Percentiles rank a stretch among this genome's conserved stretches.
Conservation (phyloP, 2,329 filamentous ascomycete species). For the Aspergillus sp. region DNA sequence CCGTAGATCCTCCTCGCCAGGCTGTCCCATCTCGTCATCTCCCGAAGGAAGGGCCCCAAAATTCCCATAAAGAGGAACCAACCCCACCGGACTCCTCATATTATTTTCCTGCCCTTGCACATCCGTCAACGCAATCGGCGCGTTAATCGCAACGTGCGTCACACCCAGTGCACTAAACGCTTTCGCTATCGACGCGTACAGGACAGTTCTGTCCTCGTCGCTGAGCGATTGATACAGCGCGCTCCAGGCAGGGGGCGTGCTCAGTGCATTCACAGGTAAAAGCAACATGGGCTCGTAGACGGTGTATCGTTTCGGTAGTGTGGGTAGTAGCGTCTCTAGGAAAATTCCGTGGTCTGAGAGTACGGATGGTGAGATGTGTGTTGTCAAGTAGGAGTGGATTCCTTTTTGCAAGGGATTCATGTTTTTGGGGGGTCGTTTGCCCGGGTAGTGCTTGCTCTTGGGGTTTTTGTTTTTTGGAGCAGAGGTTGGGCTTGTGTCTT, state of each 20-base stretch:
- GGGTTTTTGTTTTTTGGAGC: background rate
- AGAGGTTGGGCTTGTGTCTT: background rate
- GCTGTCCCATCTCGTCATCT: slow-evolving; percentile 23
- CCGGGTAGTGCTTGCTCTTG: background rate
- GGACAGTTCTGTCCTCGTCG: slow-evolving; percentile 26
- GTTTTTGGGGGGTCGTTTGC: slow-evolving; percentile 11
- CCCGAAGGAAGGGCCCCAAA: slow-evolving; percentile 59
- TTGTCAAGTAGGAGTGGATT: slow-evolving; percentile 31
- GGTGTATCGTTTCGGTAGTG: slow-evolving; percentile 50
- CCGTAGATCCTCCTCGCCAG: slow-evolving; percentile 56
- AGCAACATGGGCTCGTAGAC: slow-evolving; percentile 60
- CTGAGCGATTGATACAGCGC: slow-evolving; percentile 29
- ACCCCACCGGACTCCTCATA: slow-evolving; percentile 68
- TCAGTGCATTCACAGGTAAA: slow-evolving; percentile 51
- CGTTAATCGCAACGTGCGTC: slow-evolving; percentile 60
- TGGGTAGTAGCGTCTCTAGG: slow-evolving; percentile 14
- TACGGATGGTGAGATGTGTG: slow-evolving; percentile 15
- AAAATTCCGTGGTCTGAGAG: slow-evolving; percentile 17
- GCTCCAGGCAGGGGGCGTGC: slow-evolving; percentile 26
- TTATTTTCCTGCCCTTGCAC: slow-evolving; percentile 59
- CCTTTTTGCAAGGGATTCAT: slow-evolving; percentile 33
- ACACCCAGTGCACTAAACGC: slow-evolving; percentile 40
- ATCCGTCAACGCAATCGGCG: slow-evolving; percentile 50
- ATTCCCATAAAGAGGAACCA: slow-evolving; percentile 69
- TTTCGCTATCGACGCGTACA: slow-evolving; percentile 45